Evolutionary conservation across 495 filamentous ascomycete species (phyloP).

Genomic region (Aspergillus sclerotiicarbonarius): DNA sequence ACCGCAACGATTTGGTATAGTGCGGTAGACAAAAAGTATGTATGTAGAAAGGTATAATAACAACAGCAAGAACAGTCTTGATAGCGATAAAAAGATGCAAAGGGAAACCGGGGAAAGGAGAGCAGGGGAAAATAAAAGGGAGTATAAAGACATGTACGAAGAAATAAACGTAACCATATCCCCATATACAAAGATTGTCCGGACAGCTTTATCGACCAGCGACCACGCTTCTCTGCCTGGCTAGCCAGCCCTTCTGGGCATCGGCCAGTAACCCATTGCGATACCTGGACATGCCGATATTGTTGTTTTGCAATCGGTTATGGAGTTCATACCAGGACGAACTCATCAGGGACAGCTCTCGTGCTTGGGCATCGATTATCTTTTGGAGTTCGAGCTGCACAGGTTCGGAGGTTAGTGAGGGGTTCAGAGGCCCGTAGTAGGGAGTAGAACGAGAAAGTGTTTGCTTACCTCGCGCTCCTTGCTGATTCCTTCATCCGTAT

Average conservation of each 20-base stretch:
- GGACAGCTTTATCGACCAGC: conserved; percentile 36
- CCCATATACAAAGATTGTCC: conserved; percentile 9
- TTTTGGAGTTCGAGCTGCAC: conserved; percentile 57
- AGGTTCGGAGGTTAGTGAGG: conserved; percentile 17
- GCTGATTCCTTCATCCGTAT: conserved; percentile 40
- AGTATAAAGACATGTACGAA: conserved; percentile 3
- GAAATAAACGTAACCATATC: neutral
- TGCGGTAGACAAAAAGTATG: neutral
- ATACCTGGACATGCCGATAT: conserved; percentile 58
- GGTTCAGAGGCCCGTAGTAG: conserved; percentile 3
- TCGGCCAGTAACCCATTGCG: conserved; percentile 62
- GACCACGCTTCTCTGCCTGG: conserved; percentile 78
- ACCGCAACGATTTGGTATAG: conserved; percentile 1
- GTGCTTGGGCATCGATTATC: conserved; percentile 65
- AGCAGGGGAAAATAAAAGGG: neutral
- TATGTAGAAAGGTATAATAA: neutral
- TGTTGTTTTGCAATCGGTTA: conserved; percentile 81
- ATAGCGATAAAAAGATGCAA: conserved; percentile 1
- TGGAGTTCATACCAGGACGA: conserved; percentile 93
- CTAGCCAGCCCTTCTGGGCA: conserved; percentile 82
- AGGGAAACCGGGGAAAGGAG: neutral
- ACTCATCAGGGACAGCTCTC: conserved; percentile 80
- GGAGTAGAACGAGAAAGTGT: neutral
- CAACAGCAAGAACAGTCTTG: neutral
- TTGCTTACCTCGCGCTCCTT: conserved; percentile 50